Evolutionary conservation across 257 asterid genomes (phyloP).

Genomic region (Scutellaria barbata): DNA sequence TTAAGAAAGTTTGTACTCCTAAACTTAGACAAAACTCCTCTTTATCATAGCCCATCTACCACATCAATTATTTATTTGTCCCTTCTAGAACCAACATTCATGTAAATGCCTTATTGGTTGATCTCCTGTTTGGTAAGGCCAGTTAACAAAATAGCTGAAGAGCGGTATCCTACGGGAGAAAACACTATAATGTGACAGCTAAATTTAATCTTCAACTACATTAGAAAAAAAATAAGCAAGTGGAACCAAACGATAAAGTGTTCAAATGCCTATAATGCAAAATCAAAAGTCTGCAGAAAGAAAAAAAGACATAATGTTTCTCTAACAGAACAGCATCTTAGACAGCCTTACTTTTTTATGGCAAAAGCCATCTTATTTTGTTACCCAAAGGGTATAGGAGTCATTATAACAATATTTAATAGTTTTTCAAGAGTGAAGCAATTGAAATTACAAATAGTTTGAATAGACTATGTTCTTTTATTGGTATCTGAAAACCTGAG

Average conservation of each 20-base stretch:
- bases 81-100: constrained; percentile 5
- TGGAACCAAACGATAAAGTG: constrained; percentile 16
- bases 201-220: constrained; percentile 13
- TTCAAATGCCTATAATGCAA: constrained; percentile 3
- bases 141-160: neutral
- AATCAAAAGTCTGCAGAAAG: too few species aligned
- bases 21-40: constrained; percentile 1
- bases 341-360: constrained; percentile 1
- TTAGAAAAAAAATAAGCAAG: constrained; percentile 7
- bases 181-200: constrained; percentile 8
- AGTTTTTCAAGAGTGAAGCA: neutral
- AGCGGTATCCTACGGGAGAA: constrained; percentile 15
- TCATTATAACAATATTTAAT: neutral
- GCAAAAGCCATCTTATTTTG: neutral
- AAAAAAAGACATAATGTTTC: neutral
- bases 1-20: neutral
- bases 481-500: constrained; percentile 1
- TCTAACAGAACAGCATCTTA: neutral
- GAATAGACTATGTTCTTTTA: constrained; percentile 1
- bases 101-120: too few species aligned
- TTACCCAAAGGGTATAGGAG: constrained; percentile 8
- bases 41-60: constrained; percentile 10
- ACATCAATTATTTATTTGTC: constrained; percentile 15
- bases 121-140: too few species aligned
- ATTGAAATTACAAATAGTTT: neutral